Evolutionary conservation across 192 early-diverging fungal species (phyloP).

Genomic region (Linnemannia elongata): DNA sequence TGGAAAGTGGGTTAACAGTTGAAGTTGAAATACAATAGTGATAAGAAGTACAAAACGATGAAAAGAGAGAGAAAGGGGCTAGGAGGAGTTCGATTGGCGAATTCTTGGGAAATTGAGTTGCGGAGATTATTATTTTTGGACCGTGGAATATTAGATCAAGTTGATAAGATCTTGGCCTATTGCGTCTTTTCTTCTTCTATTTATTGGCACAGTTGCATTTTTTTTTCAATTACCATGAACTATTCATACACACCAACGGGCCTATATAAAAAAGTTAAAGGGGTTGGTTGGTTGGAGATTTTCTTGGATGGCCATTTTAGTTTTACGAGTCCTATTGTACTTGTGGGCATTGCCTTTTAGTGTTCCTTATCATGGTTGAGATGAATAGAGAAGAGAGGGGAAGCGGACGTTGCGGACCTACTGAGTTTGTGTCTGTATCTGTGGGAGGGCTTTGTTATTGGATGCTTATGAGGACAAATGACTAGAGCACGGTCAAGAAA

Average conservation of each 20-base stretch:
- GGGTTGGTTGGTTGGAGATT: neutral
- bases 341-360: neutral
- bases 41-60: neutral
- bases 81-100: constrained; percentile 15
- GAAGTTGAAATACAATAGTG: neutral
- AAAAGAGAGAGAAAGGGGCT: neutral
- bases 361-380: neutral
- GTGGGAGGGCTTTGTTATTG: neutral
- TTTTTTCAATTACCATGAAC: neutral
- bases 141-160: constrained; percentile 5
- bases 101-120: constrained; percentile 14
- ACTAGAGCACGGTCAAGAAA: neutral
- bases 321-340: neutral
- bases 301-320: neutral
- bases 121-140: constrained; percentile 45
- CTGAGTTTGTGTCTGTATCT: constrained; percentile 5
- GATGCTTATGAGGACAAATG: neutral
- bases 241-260: too few relatives aligned
- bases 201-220: neutral
- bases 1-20: neutral
- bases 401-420: constrained; percentile 1
- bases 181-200: constrained; percentile 6
- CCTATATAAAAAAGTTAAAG: neutral
- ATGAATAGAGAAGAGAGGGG: neutral
- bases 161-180: constrained; percentile 40